Percentiles rank a stretch among this genome's conserved stretches.
phyloP scores from a whole-genome alignment of 257 asterid species.

The Solanum medicagineum region DNA sequence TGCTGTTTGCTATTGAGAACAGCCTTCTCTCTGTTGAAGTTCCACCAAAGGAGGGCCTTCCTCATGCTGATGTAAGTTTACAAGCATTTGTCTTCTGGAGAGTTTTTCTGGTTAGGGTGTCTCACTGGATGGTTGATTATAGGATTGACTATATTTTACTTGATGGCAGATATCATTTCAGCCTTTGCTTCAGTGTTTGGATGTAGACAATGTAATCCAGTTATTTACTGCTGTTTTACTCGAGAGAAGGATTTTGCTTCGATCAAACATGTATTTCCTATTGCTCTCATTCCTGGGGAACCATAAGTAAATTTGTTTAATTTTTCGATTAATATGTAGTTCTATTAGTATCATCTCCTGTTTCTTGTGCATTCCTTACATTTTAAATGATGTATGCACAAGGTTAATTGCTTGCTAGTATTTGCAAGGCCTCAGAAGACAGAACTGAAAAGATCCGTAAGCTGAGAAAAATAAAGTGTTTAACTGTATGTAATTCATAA shows the following conservation, averaged over 20 bases:
- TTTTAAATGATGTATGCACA: neutral
- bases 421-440: neutral
- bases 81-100: neutral
- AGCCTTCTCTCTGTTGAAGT: slow-evolving; percentile 85
- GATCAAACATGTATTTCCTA: slow-evolving; percentile 68
- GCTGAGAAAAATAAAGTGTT: neutral
- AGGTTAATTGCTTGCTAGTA: neutral
- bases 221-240: slow-evolving; percentile 84
- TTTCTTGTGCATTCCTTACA: neutral
- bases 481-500: neutral
- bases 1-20: slow-evolving; percentile 69
- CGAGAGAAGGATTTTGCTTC: slow-evolving; percentile 91
- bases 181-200: slow-evolving; percentile 94
- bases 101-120: neutral
- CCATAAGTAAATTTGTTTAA: neutral
- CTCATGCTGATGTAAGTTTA: slow-evolving; percentile 88
- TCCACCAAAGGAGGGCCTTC: slow-evolving; percentile 88
- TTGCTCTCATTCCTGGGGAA: slow-evolving; percentile 3
- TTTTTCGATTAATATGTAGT: neutral
- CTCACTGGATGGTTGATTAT: neutral
- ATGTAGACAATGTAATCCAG: slow-evolving; percentile 88
- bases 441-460: neutral
- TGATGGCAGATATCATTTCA: slow-evolving; percentile 85
- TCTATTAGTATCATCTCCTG: neutral
- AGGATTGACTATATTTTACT: slow-evolving; percentile 9